Evolutionary conservation across 2,329 filamentous ascomycete species (phyloP), one percentile per base, ranked within the genome.

Genomic region (Microcera coccophila): DNA sequence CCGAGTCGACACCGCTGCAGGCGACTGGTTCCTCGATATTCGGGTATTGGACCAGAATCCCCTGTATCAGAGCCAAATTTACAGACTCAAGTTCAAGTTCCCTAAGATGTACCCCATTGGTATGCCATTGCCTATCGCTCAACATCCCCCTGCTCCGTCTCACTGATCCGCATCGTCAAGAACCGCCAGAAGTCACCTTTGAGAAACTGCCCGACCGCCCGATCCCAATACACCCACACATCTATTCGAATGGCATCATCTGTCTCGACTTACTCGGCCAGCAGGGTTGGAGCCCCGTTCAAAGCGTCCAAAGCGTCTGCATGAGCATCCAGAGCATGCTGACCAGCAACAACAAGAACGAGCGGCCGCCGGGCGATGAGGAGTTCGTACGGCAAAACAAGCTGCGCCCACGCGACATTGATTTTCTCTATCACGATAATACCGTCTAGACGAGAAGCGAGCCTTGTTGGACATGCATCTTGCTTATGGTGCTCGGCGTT

Each of bases 281-380:
- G 9, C 84, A 89, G 50, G 93, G 93, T 43, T 98, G 93, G 93
- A 93, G 86, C 36, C 93, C 93, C 0, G 91, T 98, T 0, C 93
- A 98, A 63, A 96, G 91, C 45, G 93, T 96, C 8, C 91, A 97
- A 72, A 95, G 87, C 60, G 84, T 98, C 19, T 96, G 90, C 72
- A 93, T 98, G 80, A 95, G 89, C 66, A 79, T 98, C 41, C 93
- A 98, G 69, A 95, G 89, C 71, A 98, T 98, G 93, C 69, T 98
- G 61, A 96, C 93, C 2, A 90, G 91, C 48, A 98, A 98, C 65
- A 85, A 81, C 10, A 91, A 90, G 69, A 85, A 91, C 59, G 90
- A 97, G 68, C 77, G 93, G 24, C 93, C 93, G 0, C 85, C 86
- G 0, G 93, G 91, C 4, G 90, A 98, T 60, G 87, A 85, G 42